Evolutionary conservation across 768 basidiomycete species (phyloP).

Genomic region (Lenzites betulinus): DNA sequence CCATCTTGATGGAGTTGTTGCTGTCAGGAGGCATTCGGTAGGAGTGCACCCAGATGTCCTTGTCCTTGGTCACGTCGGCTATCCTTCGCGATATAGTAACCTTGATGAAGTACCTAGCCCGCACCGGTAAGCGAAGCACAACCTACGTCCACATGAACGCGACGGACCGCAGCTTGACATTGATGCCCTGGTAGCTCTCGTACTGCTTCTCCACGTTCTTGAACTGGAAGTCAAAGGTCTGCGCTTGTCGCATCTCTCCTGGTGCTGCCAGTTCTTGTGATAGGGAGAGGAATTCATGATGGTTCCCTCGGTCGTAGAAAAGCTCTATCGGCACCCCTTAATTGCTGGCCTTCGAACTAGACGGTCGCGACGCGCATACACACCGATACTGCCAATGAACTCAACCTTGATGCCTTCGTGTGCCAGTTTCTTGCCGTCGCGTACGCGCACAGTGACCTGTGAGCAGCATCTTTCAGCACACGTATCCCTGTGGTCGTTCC

Average conservation of each 20-base stretch:
- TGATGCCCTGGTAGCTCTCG: constrained; percentile 97
- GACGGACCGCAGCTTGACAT: constrained; percentile 90
- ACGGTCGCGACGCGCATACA: constrained; percentile 29
- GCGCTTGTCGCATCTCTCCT: constrained; percentile 96
- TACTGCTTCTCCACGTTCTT: constrained; percentile 99
- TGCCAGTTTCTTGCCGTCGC: constrained; percentile 92
- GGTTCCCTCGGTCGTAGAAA: constrained; percentile 97
- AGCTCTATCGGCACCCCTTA: constrained; percentile 51
- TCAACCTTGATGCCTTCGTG: constrained; percentile 99
- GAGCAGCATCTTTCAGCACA: neutral
- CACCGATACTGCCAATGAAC: constrained; percentile 94
- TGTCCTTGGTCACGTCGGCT: constrained; percentile 92
- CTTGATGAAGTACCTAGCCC: constrained; percentile 82
- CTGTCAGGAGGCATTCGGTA: constrained; percentile 98
- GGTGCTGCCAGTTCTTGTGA: constrained; percentile 94
- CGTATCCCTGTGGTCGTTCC: neutral
- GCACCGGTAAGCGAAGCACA: neutral
- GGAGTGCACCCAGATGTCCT: constrained; percentile 96
- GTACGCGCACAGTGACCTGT: constrained; percentile 84
- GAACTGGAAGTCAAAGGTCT: constrained; percentile 96
- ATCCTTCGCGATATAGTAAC: constrained; percentile 89
- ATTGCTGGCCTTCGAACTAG: too few relatives aligned
- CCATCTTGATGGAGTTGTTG: constrained; percentile 99
- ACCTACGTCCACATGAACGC: neutral
- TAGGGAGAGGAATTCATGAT: constrained; percentile 95